phyloP scores from a whole-genome alignment of 805 yeast genomes.

The Starmera dryadoides region DNA sequence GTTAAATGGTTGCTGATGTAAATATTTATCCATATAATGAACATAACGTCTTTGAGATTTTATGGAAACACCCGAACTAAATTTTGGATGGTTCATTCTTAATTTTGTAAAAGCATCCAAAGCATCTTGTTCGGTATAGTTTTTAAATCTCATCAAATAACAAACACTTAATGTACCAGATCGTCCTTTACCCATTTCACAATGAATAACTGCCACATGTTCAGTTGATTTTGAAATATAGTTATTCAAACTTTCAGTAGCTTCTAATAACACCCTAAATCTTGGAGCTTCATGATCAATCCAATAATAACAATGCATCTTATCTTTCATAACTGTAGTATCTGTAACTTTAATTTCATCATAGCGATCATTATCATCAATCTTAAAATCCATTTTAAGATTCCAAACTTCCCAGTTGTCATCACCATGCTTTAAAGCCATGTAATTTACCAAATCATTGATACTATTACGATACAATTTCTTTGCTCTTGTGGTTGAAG shows the following conservation, averaged over 20 bases:
- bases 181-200: conserved; percentile 89
- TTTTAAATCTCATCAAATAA: conserved; percentile 48
- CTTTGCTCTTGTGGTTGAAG: conserved; percentile 40
- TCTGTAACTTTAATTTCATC: conserved; percentile 22
- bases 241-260: conserved; percentile 36
- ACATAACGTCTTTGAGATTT: conserved; percentile 62
- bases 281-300: conserved; percentile 78
- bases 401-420: conserved; percentile 69
- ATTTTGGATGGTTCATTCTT: conserved; percentile 42
- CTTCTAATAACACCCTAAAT: conserved; percentile 37
- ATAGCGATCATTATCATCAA: conserved; percentile 6
- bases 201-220: conserved; percentile 68
- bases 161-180: conserved; percentile 75
- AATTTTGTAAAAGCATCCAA: conserved; percentile 42
- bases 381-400: conserved; percentile 50
- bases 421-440: conserved; percentile 37
- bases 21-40: conserved; percentile 39
- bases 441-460: conserved; percentile 39
- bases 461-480: conserved; percentile 46
- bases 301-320: conserved; percentile 37
- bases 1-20: too few relatives aligned
- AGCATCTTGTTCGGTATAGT: conserved; percentile 37
- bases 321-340: conserved; percentile 1
- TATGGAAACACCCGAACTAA: conserved; percentile 67
- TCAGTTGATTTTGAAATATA: conserved; percentile 28